phyloP scores from a whole-genome alignment of 2,329 filamentous ascomycete genomes.

The Colletotrichum musicola region DNA sequence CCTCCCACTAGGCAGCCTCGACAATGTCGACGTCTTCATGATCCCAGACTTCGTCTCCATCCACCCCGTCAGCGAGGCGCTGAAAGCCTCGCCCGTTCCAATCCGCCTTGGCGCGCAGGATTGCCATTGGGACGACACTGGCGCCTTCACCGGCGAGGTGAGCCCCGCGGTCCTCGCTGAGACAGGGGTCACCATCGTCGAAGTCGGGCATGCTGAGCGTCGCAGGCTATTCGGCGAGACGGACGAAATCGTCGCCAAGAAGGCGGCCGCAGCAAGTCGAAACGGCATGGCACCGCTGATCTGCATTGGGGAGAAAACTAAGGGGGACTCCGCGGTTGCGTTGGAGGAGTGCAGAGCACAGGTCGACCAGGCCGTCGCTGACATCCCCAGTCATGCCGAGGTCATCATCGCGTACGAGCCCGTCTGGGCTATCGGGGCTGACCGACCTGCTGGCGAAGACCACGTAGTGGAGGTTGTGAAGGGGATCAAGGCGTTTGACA shows the following conservation, averaged over 20 bases:
- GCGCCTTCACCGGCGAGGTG: conserved; percentile 83
- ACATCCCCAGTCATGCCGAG: conserved; percentile 72
- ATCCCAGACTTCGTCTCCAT: conserved; percentile 83
- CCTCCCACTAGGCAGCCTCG: conserved; percentile 44
- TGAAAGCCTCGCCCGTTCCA: conserved; percentile 63
- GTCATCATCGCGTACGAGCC: conserved; percentile 88
- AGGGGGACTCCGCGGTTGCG: conserved; percentile 65
- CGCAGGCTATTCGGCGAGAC: conserved; percentile 79
- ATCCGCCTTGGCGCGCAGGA: conserved; percentile 78
- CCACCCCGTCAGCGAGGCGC: conserved; percentile 60
- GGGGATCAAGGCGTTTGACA: conserved; percentile 68
- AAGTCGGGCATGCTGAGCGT: conserved; percentile 86
- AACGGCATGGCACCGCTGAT: conserved; percentile 83
- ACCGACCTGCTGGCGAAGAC: conserved; percentile 76
- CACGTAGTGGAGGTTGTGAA: conserved; percentile 80
- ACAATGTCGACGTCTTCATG: conserved; percentile 75
- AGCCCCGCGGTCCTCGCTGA: conserved; percentile 76
- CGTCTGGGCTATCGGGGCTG: conserved; percentile 88
- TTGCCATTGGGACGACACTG: conserved; percentile 75
- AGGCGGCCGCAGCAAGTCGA: conserved; percentile 75
- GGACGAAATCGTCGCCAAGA: conserved; percentile 75
- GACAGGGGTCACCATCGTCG: conserved; percentile 78
- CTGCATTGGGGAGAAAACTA: conserved; percentile 80
- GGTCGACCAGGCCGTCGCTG: conserved; percentile 72
- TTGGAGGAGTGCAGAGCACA: conserved; percentile 76